Conservation (phyloP, 2,329 filamentous ascomycete species). For the Colletotrichum sidae region DNA sequence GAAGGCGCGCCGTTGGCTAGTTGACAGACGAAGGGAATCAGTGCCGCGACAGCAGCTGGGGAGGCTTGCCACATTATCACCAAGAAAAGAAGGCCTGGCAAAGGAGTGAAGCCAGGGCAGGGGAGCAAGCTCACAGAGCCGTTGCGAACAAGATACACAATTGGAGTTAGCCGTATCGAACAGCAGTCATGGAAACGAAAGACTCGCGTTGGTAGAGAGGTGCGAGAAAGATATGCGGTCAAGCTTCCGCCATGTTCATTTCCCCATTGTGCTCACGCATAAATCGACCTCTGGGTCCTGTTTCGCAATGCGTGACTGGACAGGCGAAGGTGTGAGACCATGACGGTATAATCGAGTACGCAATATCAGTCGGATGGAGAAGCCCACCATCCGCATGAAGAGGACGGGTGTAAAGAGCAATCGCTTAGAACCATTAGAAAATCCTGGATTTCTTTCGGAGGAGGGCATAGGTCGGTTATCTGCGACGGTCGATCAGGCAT, state of each 20-base stretch:
- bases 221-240: slow-evolving; percentile 29
- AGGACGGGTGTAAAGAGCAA: too few species aligned
- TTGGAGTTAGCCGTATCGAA: background rate
- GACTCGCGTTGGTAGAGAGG: slow-evolving; percentile 12
- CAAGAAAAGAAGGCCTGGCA: slow-evolving; percentile 10
- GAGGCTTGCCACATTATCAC: slow-evolving; percentile 48
- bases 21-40: slow-evolving; percentile 28
- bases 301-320: slow-evolving; percentile 27
- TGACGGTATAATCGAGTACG: slow-evolving; percentile 16
- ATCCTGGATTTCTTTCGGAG: background rate
- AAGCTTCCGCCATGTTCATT: slow-evolving; percentile 37
- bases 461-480: slow-evolving; percentile 9
- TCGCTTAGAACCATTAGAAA: too few species aligned
- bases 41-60: slow-evolving; percentile 48
- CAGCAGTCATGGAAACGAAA: background rate
- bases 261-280: slow-evolving; percentile 26
- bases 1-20: slow-evolving; percentile 45
- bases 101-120: slow-evolving; percentile 37
- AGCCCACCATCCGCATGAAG: background rate
- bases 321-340: slow-evolving; percentile 10
- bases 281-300: slow-evolving; percentile 20
- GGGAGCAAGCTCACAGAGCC: slow-evolving; percentile 35
- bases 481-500: slow-evolving; percentile 36
- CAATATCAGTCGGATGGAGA: background rate
- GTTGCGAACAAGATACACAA: background rate